Evolutionary conservation across 1,284 basidiomycete species (phyloP).

Genomic region (Sparassis latifolia): DNA sequence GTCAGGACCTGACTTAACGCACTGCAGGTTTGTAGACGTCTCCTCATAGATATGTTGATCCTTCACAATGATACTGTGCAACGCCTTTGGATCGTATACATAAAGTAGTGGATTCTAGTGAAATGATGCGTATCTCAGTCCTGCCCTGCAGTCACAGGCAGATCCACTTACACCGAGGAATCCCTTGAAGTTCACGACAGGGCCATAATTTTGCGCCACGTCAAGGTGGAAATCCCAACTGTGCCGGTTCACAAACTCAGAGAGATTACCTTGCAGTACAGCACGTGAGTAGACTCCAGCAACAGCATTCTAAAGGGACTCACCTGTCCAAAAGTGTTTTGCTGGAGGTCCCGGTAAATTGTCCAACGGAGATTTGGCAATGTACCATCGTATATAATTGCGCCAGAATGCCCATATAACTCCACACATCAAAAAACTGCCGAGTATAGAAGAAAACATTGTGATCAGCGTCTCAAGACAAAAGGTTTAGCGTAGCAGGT

Average conservation of each 20-base stretch:
- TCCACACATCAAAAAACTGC: not conserved
- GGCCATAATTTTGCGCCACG: constrained; percentile 1
- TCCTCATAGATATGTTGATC: constrained; percentile 13
- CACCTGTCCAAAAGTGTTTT: not conserved
- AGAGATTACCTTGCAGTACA: constrained; percentile 11
- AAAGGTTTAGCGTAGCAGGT: no score
- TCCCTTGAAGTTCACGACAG: constrained; percentile 3
- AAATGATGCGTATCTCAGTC: not conserved
- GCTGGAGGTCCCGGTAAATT: not conserved
- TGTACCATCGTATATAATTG: not conserved
- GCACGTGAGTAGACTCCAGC: not conserved
- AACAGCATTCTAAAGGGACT: not conserved
- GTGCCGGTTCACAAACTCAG: constrained; percentile 11
- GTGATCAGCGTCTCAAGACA: no score
- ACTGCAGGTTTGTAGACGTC: constrained; percentile 10
- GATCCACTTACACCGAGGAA: constrained; percentile 12
- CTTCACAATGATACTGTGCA: constrained; percentile 11
- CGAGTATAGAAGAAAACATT: no score
- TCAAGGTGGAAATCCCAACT: constrained; percentile 13
- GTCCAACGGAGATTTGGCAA: not conserved
- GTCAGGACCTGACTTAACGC: not conserved
- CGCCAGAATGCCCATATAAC: not conserved
- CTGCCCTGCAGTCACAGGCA: not conserved
- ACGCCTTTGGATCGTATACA: not conserved
- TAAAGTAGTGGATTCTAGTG: constrained; percentile 9